phyloP scores from a whole-genome alignment of 2,329 filamentous ascomycete species.

The Xylaria polymorpha region DNA sequence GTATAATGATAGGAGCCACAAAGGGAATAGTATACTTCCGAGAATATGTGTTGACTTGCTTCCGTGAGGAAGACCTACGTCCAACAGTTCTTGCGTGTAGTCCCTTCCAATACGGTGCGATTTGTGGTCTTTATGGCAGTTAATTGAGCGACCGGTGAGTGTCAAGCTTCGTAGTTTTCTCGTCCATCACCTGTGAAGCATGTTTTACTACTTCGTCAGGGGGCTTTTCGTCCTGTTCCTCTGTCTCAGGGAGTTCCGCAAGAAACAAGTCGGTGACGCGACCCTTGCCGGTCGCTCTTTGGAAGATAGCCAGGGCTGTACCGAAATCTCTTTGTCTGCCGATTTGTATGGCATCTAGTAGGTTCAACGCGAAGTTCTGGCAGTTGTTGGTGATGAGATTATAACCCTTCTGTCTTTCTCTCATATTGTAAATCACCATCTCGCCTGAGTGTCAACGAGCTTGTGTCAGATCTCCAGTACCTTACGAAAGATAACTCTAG shows the following conservation, averaged over 20 bases:
- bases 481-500: neutral
- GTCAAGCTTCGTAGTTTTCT: conserved; percentile 40
- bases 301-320: conserved; percentile 38
- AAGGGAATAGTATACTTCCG: neutral
- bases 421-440: conserved; percentile 42
- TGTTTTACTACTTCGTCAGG: conserved; percentile 32
- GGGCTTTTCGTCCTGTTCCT: conserved; percentile 34
- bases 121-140: neutral
- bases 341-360: conserved; percentile 39
- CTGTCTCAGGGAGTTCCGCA: conserved; percentile 30
- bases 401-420: conserved; percentile 38
- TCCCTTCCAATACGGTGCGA: neutral
- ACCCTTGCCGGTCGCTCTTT: conserved; percentile 38
- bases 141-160: conserved; percentile 27
- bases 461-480: conserved; percentile 12
- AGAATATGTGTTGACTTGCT: neutral
- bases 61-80: neutral
- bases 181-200: conserved; percentile 39
- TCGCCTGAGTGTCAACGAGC: conserved; percentile 31
- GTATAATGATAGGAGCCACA: neutral
- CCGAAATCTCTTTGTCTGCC: conserved; percentile 38
- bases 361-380: conserved; percentile 41
- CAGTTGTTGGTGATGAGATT: conserved; percentile 42
- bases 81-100: neutral
- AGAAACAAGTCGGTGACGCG: conserved; percentile 37